phyloP scores from a whole-genome alignment of 495 filamentous ascomycete species.

The Thermothielavioides terrestris region DNA sequence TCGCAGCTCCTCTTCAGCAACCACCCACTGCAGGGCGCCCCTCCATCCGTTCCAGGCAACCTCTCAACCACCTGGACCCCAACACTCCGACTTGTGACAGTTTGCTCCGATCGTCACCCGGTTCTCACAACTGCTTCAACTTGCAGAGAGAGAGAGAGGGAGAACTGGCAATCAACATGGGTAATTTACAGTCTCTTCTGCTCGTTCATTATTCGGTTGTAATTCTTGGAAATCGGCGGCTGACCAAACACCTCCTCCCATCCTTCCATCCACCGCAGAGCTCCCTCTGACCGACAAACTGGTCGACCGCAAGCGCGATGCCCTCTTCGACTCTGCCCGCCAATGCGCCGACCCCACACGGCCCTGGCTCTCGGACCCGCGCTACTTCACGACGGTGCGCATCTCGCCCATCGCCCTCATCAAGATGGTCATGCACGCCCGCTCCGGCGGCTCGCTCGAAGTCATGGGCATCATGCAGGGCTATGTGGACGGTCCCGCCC shows the following conservation, averaged over 20 bases:
- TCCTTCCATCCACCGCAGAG: conserved; percentile 53
- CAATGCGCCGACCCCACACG: conserved; percentile 50
- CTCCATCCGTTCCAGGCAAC: conserved; percentile 11
- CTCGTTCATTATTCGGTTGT: too few species aligned
- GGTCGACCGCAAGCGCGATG: conserved; percentile 77
- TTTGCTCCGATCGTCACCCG: too few species aligned
- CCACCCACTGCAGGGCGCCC: background rate
- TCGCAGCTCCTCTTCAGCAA: conserved; percentile 18
- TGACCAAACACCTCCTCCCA: too few species aligned
- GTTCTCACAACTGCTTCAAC: too few species aligned
- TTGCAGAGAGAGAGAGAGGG: too few species aligned
- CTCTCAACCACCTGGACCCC: background rate
- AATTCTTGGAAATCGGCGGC: background rate
- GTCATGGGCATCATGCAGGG: conserved; percentile 99
- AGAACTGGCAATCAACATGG: background rate
- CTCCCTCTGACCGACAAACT: conserved; percentile 50
- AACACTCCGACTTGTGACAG: too few species aligned
- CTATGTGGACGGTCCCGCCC: conserved; percentile 70
- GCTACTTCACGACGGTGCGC: conserved; percentile 88
- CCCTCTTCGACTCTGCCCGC: conserved; percentile 69
- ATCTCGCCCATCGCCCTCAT: conserved; percentile 89
- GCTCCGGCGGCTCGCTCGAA: conserved; percentile 83
- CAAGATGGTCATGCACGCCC: conserved; percentile 99
- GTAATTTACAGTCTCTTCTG: background rate
- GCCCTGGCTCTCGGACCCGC: conserved; percentile 74